phyloP scores from a whole-genome alignment of 371 early-diverging fungal genomes.

The Syncephalastrum racemosum region DNA sequence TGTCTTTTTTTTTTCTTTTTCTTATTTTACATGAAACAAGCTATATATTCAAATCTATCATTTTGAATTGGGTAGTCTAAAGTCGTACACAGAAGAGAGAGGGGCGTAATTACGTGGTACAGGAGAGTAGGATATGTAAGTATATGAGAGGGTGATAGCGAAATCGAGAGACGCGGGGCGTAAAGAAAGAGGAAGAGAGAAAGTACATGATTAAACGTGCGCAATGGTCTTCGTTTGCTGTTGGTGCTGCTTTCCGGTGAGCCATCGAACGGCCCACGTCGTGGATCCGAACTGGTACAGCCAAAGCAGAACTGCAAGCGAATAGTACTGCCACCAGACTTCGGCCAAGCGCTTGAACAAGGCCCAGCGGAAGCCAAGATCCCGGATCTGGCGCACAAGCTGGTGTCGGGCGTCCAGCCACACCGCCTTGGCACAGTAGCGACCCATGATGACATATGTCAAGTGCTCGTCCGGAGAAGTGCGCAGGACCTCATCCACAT shows the following conservation, averaged over 20 bases:
- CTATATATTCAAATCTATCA: too few relatives aligned
- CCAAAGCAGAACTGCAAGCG: constrained; percentile 33
- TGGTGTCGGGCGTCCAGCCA: constrained; percentile 37
- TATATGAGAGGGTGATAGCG: too few relatives aligned
- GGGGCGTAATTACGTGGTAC: too few relatives aligned
- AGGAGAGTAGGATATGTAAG: too few relatives aligned
- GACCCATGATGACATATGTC: constrained; percentile 57
- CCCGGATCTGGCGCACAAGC: constrained; percentile 32
- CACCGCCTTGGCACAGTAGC: constrained; percentile 53
- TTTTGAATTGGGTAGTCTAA: too few relatives aligned
- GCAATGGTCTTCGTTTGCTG: too few relatives aligned
- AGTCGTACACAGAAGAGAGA: too few relatives aligned
- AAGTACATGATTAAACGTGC: too few relatives aligned
- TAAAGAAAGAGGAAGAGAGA: too few relatives aligned
- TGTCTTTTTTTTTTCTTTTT: constrained; percentile 5
- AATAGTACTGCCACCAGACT: constrained; percentile 49
- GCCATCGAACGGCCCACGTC: too few relatives aligned
- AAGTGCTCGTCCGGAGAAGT: constrained; percentile 36
- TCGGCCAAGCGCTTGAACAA: constrained; percentile 27
- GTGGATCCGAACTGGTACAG: constrained; percentile 22
- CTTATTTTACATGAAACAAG: background rate
- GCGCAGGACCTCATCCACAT: constrained; percentile 48
- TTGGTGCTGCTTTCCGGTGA: too few relatives aligned
- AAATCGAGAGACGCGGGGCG: too few relatives aligned
- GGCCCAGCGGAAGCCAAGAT: constrained; percentile 26